Evolutionary conservation across 805 yeast genomes (phyloP), one percentile per base, ranked within the genome.

Genomic region (Limtongozyma cylindracea): DNA sequence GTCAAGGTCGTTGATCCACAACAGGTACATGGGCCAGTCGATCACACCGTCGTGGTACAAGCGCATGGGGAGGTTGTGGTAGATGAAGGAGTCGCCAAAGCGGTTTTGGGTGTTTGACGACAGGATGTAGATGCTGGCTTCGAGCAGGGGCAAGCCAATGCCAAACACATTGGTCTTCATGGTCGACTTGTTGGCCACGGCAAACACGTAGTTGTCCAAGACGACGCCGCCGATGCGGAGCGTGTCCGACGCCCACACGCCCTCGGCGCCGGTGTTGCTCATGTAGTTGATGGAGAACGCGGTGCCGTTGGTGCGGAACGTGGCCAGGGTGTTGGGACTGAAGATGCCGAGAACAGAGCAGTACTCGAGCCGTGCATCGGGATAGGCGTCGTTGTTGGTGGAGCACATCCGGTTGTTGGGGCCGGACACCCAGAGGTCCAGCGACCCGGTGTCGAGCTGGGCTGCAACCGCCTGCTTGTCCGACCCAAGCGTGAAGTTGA

Each of bases 191-290:
- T 18, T 19, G 15, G 11, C 23, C n/a, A 24, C 20, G 11, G 23
- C 26, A 12, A 24, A 17, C 3, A 10, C 16, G 16, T 21, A n/a
- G 11, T 12, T 11, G 3, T 15, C 18, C 11, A 21, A 8, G n/a
- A 3, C n/a, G 16, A 4, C 9, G 6, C 13, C 14, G 3, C 19
- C 19, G 13, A 24, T 3, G 10, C 8, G 8, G 12, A 24, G 14
- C 6, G 8, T n/a, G 18, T 24, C 26, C 14, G 10, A 11, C 31
- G 74, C 91, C 65, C 65, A 61, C 20, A 41, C 25, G 12, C 70
- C 70, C 6, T 24, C 22, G 4, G 67, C 67, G 21, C 32, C 42
- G 2, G 64, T 49, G 5, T 40, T 35, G 34, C 61, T 69, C 5
- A 55, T 64, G 29, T 61, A 61, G 4, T 35, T 20, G 28, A 61